phyloP scores from a whole-genome alignment of 2,329 filamentous ascomycete genomes.

The Calonectria honghensis region DNA sequence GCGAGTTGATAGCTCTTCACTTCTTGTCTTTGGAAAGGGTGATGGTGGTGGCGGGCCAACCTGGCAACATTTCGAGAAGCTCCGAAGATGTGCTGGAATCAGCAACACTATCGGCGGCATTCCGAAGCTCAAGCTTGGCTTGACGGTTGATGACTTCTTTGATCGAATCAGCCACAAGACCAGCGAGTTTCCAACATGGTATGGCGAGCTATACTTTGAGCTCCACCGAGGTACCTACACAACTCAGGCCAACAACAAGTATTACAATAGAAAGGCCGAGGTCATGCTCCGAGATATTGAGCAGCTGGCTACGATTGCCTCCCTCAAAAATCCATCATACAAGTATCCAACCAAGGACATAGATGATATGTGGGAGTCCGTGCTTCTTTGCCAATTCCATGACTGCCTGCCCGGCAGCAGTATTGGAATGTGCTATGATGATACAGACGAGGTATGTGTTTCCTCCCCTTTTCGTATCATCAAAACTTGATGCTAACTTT shows the following conservation, averaged over 20 bases:
- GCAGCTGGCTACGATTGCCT: slow-evolving; percentile 89
- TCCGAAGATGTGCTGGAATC: slow-evolving; percentile 92
- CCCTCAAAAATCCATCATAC: slow-evolving; percentile 82
- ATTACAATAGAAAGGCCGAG: slow-evolving; percentile 92
- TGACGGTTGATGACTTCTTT: slow-evolving; percentile 96
- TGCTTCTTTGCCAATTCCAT: slow-evolving; percentile 96
- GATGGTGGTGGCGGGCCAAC: slow-evolving; percentile 97
- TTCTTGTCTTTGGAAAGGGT: slow-evolving; percentile 96
- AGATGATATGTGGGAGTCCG: slow-evolving; percentile 95
- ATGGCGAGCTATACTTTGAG: slow-evolving; percentile 98
- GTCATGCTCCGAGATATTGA: slow-evolving; percentile 91
- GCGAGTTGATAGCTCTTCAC: slow-evolving; percentile 91
- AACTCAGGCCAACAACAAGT: slow-evolving; percentile 97
- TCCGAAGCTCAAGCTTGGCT: slow-evolving; percentile 91
- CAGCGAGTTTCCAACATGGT: slow-evolving; percentile 91
- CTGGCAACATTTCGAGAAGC: slow-evolving; percentile 94
- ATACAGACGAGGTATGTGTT: slow-evolving; percentile 83
- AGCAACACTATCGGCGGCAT: slow-evolving; percentile 88
- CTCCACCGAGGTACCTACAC: slow-evolving; percentile 98
- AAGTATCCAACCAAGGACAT: slow-evolving; percentile 96
- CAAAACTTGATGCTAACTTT: slow-evolving; percentile 31
- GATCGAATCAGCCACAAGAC: slow-evolving; percentile 87
- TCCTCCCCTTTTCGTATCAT: neutral
- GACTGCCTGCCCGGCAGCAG: slow-evolving; percentile 96
- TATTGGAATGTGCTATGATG: slow-evolving; percentile 99